These are phyloP conservation scores for Gracilaria gracilis DNA, from an alignment of 23 red algal genomes.

Conservation along the genomic window DNA sequence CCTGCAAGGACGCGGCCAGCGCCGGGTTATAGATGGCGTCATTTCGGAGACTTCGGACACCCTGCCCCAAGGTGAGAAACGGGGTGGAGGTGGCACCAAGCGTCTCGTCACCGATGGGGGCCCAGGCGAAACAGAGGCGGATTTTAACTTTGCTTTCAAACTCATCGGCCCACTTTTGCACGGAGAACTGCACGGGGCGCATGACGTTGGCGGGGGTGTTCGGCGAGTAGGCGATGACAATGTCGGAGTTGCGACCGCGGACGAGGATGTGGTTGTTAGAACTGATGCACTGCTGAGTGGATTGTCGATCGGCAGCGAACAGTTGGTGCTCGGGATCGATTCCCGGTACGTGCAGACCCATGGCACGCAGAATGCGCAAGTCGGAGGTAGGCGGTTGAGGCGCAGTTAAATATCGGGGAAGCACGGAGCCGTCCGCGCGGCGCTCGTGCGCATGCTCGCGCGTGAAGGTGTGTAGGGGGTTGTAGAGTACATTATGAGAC, in stretches of 20 bases:
- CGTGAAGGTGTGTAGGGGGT: conserved; percentile 30
- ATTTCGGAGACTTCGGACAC: background rate
- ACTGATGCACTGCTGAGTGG: background rate
- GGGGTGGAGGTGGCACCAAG: conserved; percentile 42
- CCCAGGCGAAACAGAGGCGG: conserved; percentile 54
- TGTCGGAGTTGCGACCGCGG: background rate
- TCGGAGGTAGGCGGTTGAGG: conserved; percentile 32
- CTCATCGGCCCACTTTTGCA: conserved; percentile 65
- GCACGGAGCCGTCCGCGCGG: conserved; percentile 21
- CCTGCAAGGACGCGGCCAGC: conserved; percentile 51
- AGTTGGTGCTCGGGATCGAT: conserved; percentile 13
- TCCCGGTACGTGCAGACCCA: conserved; percentile 27
- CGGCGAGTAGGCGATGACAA: conserved; percentile 13
- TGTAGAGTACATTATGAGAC: conserved; percentile 21
- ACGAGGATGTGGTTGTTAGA: background rate
- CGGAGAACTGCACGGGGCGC: conserved; percentile 36
- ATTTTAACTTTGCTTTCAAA: conserved; percentile 36
- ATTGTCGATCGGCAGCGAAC: background rate
- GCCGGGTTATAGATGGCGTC: conserved; percentile 52
- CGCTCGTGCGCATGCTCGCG: conserved; percentile 5
- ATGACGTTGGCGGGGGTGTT: conserved; percentile 1
- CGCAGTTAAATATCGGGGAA: conserved; percentile 14
- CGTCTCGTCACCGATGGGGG: background rate
- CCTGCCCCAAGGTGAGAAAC: conserved; percentile 25
- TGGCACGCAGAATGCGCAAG: conserved; percentile 24